These are phyloP conservation scores for Aspergillus sergii DNA, from an alignment of 2,329 filamentous ascomycete species.

Conservation along the genomic window DNA sequence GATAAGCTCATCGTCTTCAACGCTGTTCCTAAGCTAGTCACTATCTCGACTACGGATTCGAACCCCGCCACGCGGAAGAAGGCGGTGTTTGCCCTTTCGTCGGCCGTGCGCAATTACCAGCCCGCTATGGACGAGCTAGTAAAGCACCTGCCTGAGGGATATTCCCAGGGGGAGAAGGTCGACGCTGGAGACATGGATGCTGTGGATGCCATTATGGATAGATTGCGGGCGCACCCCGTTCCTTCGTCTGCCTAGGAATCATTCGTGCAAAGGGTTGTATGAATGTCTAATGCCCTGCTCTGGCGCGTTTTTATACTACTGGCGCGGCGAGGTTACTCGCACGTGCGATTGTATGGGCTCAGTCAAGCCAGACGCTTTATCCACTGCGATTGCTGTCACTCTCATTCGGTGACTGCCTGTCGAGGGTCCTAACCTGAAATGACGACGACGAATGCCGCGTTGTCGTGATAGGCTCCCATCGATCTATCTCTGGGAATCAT, in stretches of 20 bases:
- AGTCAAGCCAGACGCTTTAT: background rate
- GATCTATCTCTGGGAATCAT: background rate
- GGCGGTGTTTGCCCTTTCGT: conserved; percentile 86
- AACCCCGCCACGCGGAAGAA: conserved; percentile 73
- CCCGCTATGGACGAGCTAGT: conserved; percentile 67
- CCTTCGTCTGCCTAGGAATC: conserved; percentile 28
- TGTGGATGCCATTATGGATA: conserved; percentile 73
- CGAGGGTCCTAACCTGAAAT: background rate
- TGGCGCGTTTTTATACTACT: background rate
- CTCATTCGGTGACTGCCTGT: background rate
- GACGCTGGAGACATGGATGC: conserved; percentile 87
- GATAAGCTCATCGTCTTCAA: conserved; percentile 67
- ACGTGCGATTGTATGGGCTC: background rate
- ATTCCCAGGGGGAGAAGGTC: conserved; percentile 61
- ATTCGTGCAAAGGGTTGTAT: background rate
- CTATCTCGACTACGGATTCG: conserved; percentile 63
- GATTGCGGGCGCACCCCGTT: conserved; percentile 56
- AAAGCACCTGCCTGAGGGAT: conserved; percentile 65
- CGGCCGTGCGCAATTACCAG: conserved; percentile 85
- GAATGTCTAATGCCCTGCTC: background rate
- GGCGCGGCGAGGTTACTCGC: background rate
- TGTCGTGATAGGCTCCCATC: background rate
- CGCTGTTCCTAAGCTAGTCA: conserved; percentile 70
- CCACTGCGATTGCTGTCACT: background rate
- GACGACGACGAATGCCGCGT: background rate